phyloP scores from a whole-genome alignment of 1,139 yeast species.

The Cylindricascospora bacillispora region DNA sequence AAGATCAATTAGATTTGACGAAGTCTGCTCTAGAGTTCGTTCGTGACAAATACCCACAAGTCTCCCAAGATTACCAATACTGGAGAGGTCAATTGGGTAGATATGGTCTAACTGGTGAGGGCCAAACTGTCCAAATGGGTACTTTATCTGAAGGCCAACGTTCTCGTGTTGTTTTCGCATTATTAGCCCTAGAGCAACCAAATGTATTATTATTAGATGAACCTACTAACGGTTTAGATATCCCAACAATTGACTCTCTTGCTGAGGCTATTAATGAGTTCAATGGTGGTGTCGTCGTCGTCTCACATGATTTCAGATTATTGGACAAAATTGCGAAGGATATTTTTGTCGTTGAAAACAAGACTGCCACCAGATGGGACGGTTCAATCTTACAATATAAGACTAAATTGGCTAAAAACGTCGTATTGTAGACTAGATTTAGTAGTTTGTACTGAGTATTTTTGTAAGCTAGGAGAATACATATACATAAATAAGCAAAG shows the following conservation, averaged over 20 bases:
- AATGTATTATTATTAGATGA: constrained; percentile 91
- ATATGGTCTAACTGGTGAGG: constrained; percentile 97
- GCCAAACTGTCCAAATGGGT: constrained; percentile 97
- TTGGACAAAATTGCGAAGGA: constrained; percentile 96
- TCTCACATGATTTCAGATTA: constrained; percentile 97
- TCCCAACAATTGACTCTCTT: constrained; percentile 92
- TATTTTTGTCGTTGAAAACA: constrained; percentile 87
- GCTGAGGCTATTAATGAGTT: constrained; percentile 91
- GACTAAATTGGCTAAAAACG: constrained; percentile 81
- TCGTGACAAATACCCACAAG: constrained; percentile 76
- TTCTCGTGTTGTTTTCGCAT: constrained; percentile 95
- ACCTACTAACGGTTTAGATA: constrained; percentile 99
- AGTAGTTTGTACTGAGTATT: constrained; percentile 1
- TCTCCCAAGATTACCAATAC: constrained; percentile 96
- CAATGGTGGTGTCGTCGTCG: constrained; percentile 97
- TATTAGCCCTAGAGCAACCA: constrained; percentile 89
- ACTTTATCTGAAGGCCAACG: constrained; percentile 98
- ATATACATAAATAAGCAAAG: too few species aligned
- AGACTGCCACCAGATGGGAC: constrained; percentile 94
- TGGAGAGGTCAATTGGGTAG: constrained; percentile 99
- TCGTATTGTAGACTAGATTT: constrained; percentile 41
- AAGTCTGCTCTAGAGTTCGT: constrained; percentile 93
- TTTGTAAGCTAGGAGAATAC: background rate
- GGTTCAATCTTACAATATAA: constrained; percentile 84
- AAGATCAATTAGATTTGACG: constrained; percentile 92